A percentile compares a stretch with the other conserved stretches of the same genome.
phyloP scores from a whole-genome alignment of 768 basidiomycete species.

The Rhodotorula toruloides region DNA sequence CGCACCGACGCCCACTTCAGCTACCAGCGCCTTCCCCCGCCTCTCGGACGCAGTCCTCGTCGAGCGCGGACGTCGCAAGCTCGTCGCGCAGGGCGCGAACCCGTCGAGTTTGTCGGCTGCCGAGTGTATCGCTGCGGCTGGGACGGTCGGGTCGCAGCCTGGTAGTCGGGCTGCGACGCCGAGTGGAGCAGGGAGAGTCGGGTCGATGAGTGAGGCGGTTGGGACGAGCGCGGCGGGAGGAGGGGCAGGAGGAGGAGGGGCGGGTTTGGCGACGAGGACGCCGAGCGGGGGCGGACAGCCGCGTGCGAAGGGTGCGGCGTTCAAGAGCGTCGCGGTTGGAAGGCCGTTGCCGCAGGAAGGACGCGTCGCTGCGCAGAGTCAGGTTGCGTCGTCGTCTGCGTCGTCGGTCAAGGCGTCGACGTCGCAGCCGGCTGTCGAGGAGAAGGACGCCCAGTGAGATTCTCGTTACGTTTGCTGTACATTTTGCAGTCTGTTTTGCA shows the following conservation, averaged over 20 bases:
- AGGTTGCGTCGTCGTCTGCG: too few species aligned
- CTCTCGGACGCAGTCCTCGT: conserved; percentile 23
- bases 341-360: neutral
- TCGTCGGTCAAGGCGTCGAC: too few species aligned
- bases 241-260: neutral
- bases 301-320: neutral
- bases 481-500: too few species aligned
- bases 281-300: neutral
- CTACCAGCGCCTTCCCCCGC: conserved; percentile 2
- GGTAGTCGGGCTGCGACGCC: neutral
- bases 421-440: too few species aligned
- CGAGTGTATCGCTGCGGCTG: neutral
- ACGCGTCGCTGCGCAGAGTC: too few species aligned
- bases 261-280: neutral
- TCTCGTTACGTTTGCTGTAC: too few species aligned
- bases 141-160: neutral
- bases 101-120: neutral
- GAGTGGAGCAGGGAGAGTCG: neutral
- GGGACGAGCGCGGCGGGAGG: neutral
- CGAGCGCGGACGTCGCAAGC: conserved; percentile 21
- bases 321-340: neutral
- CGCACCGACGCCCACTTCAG: too few species aligned
- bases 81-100: conserved; percentile 15
- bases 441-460: too few species aligned
- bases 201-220: too few species aligned